Percentiles rank a stretch among this genome's conserved stretches.
Conservation (phyloP, 2,329 filamentous ascomycete genomes). For the Lachnellula suecica region DNA sequence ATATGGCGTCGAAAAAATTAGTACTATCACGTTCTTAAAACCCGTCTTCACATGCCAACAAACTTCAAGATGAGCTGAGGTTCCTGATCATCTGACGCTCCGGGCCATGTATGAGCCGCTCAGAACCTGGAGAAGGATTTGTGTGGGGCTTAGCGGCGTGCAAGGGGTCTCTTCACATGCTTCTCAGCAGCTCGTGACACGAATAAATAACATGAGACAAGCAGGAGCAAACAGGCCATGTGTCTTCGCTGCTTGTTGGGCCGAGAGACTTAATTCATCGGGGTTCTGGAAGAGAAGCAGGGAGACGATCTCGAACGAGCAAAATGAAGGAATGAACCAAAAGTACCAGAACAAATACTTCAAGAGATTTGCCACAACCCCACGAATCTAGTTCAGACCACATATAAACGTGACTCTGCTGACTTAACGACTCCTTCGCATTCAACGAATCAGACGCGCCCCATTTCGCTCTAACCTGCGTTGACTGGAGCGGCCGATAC, state of each 20-base stretch:
- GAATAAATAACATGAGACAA: background rate
- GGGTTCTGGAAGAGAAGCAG: background rate
- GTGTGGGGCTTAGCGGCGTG: background rate
- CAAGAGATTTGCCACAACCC: background rate
- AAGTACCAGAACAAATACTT: background rate
- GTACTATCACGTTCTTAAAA: background rate
- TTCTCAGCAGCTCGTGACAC: background rate
- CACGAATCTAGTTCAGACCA: background rate
- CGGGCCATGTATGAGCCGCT: too few relatives aligned
- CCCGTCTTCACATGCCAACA: background rate
- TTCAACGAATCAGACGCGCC: constrained; percentile 10
- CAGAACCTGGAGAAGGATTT: constrained; percentile 4
- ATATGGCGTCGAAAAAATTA: background rate
- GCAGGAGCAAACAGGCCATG: background rate
- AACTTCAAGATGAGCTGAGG: background rate
- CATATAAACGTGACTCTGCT: constrained; percentile 4
- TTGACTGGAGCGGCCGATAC: background rate
- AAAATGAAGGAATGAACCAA: background rate
- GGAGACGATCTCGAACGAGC: background rate
- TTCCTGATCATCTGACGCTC: background rate
- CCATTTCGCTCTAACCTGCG: background rate
- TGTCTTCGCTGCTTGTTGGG: background rate
- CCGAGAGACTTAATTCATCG: background rate
- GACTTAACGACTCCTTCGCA: constrained; percentile 11
- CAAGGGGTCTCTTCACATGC: constrained; percentile 5